A percentile compares a stretch with the other conserved stretches of the same genome.
Conservation (phyloP, 352 stramenopile genomes). For the Globisporangium nagaii region DNA sequence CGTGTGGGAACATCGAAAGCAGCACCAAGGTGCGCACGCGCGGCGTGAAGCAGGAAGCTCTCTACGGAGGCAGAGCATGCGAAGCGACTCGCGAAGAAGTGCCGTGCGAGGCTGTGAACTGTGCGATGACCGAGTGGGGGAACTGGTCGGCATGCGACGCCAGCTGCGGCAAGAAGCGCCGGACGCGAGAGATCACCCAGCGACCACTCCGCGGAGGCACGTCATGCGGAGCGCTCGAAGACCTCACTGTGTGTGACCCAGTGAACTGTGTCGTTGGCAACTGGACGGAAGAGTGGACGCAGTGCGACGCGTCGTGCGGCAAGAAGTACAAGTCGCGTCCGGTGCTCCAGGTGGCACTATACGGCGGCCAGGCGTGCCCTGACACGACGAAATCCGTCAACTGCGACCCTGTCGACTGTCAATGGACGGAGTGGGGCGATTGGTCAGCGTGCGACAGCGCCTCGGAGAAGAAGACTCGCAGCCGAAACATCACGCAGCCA, state of each 20-base stretch:
- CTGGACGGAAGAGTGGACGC: slow-evolving; percentile 27
- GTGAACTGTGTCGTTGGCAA: slow-evolving; percentile 34
- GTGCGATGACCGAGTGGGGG: slow-evolving; percentile 32
- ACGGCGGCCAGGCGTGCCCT: slow-evolving; percentile 29
- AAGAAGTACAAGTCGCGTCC: slow-evolving; percentile 30
- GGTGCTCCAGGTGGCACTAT: slow-evolving; percentile 24
- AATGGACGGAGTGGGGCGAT: slow-evolving; percentile 22
- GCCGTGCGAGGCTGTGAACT: slow-evolving; percentile 43
- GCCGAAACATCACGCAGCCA: slow-evolving; percentile 24
- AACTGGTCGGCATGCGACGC: slow-evolving; percentile 37
- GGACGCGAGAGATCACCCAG: slow-evolving; percentile 22
- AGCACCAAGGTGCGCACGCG: slow-evolving; percentile 25
- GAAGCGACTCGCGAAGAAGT: slow-evolving; percentile 23
- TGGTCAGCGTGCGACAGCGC: slow-evolving; percentile 23
- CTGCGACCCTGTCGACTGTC: slow-evolving; percentile 54
- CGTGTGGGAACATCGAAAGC: slow-evolving; percentile 23
- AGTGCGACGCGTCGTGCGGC: slow-evolving; percentile 25
- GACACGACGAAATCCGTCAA: slow-evolving; percentile 22
- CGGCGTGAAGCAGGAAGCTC: slow-evolving; percentile 16
- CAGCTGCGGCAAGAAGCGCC: slow-evolving; percentile 32
- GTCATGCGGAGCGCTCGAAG: slow-evolving; percentile 26
- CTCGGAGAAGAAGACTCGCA: slow-evolving; percentile 29
- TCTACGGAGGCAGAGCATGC: slow-evolving; percentile 36
- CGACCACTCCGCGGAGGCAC: slow-evolving; percentile 27
- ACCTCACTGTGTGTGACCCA: slow-evolving; percentile 29